These are phyloP conservation scores for Plenodomus tracheiphilus DNA, from an alignment of 2,329 filamentous ascomycete species.

Conservation along the genomic window DNA sequence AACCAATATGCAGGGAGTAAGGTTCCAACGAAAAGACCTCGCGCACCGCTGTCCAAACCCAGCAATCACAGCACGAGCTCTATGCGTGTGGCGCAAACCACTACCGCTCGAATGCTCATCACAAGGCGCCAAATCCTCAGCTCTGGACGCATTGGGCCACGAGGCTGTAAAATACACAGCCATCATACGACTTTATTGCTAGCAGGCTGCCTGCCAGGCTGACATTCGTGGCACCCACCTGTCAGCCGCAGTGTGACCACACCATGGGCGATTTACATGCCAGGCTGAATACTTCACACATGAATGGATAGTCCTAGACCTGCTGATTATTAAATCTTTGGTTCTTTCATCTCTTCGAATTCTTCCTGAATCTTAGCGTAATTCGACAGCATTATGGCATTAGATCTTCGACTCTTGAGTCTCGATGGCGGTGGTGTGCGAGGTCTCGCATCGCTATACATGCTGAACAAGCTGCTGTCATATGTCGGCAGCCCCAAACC, in stretches of 20 bases:
- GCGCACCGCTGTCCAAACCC: neutral
- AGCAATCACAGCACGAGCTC: neutral
- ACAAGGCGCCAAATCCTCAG: neutral
- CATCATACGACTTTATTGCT: neutral
- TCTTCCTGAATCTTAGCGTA: neutral
- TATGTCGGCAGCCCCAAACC: conserved; percentile 13
- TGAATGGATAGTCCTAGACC: neutral
- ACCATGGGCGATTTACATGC: neutral
- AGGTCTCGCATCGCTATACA: conserved; percentile 7
- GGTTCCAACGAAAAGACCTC: neutral
- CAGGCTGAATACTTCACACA: neutral
- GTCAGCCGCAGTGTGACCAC: neutral
- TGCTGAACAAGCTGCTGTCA: conserved; percentile 7
- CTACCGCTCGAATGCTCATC: neutral
- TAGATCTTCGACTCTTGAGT: conserved; percentile 7
- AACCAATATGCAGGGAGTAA: neutral
- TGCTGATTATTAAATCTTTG: too few relatives aligned
- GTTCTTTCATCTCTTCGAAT: neutral
- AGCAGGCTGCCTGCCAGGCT: neutral
- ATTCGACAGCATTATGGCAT: neutral
- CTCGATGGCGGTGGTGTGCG: conserved; percentile 11
- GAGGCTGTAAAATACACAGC: neutral
- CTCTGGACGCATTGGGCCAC: neutral
- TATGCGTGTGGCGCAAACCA: neutral
- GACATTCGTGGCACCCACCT: neutral